phyloP scores from a whole-genome alignment of 345 rosid species.

The Odontarrhena argentea region DNA sequence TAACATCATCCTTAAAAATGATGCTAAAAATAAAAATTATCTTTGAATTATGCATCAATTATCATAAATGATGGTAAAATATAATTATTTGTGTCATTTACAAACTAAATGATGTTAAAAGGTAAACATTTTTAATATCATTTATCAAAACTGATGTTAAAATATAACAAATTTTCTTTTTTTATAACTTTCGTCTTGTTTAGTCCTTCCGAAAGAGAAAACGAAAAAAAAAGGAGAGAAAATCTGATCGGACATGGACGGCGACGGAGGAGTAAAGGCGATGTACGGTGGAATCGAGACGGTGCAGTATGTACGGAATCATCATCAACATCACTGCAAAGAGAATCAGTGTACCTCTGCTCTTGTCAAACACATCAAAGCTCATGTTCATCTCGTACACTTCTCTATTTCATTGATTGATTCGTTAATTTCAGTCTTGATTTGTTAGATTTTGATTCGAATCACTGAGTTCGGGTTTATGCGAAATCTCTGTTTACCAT shows the following conservation, averaged over 20 bases:
- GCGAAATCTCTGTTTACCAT: background rate
- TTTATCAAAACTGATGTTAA: too few relatives aligned
- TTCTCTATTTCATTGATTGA: background rate
- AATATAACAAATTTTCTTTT: too few relatives aligned
- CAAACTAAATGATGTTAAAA: too few relatives aligned
- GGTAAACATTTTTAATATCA: too few relatives aligned
- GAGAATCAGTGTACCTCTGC: slow-evolving; percentile 68
- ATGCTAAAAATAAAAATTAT: too few relatives aligned
- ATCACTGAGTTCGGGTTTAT: background rate
- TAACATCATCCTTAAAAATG: too few relatives aligned
- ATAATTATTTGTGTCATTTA: too few relatives aligned
- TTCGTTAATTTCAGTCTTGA: slow-evolving; percentile 4
- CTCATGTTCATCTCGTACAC: slow-evolving; percentile 67
- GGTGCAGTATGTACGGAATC: slow-evolving; percentile 57
- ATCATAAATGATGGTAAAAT: too few relatives aligned
- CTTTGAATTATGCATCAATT: too few relatives aligned
- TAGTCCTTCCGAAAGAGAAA: background rate
- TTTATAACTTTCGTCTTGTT: too few relatives aligned
- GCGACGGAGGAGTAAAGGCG: slow-evolving; percentile 35
- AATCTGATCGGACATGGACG: slow-evolving; percentile 18
- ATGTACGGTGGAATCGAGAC: slow-evolving; percentile 49
- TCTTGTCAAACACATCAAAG: slow-evolving; percentile 72
- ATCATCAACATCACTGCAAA: slow-evolving; percentile 56
- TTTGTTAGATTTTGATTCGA: background rate
- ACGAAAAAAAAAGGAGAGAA: slow-evolving; percentile 7